Base-by-base conservation (phyloP, 495 filamentous ascomycete genomes). In the Ramalina intermedia region DNA sequence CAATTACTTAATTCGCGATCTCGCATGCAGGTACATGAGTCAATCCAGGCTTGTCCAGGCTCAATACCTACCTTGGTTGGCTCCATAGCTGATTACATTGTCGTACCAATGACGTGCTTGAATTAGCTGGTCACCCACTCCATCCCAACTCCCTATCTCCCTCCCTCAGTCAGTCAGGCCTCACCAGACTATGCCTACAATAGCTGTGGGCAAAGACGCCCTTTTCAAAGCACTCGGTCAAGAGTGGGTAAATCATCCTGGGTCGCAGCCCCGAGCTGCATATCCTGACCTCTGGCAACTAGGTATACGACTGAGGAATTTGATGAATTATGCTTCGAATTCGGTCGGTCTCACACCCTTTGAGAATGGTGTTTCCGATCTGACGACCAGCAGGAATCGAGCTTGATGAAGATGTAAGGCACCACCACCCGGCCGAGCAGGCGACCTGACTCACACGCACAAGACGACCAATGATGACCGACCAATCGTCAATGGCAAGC, bases 281-380 rank as follows among this genome's bases (percentile, higher is more conserved):
- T 48, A 41, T 35, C 27, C 39, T 53, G 20, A 51, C 27, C 46
- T 62, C 17, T 37, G 33, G 26, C 44, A 6, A 18, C 4, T 53
- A 89, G 84, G 24, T 94, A 87, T 63, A 95, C 89, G 40, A 85
- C 83, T 56, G 78, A 94, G 54, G 85, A 90, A 61, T 96, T 99
- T 63, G 90, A 98, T 61, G 82, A 94, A 60, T 71, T 99, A 55
- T 99, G 91, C 63, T 98, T 99, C 75, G 91, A 99, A 56, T 99
- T 94, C 63, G 91, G 88, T 80, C 66, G 56, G 72, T 63, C 45
- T 49, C 41, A 43, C 16, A 47, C n/a, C 21, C 26, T 37, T 42
- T 18, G 17, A 21, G 21, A 8, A 37, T 26, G 16, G 21, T 18
- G 39, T 44, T 17, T n/a, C 4, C 61, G 39, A 50, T 60, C 68